Evolutionary conservation across 2,329 filamentous ascomycete species (phyloP), one percentile per base, ranked within the genome.

Genomic region (Penicillium sp.): DNA sequence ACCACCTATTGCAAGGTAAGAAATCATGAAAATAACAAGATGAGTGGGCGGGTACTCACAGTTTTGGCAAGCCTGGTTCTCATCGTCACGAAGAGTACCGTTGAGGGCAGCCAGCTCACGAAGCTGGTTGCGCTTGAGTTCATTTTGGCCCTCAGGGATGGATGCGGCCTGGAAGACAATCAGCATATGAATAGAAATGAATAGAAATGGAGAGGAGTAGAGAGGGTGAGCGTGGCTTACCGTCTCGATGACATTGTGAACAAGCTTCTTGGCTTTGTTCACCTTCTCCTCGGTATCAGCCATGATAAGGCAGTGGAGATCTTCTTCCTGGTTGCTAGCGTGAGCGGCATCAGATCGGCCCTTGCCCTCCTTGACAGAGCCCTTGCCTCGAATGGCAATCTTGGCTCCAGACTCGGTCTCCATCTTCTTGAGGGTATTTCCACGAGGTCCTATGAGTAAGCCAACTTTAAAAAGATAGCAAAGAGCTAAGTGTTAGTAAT

Each of bases 351-450:
- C 95, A 82, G 95, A 98, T 70, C 95, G 93, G 70, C 95, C 95
- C 80, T 99, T 99, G 83, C 95, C 95, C 86, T 99, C 95, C 81
- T 99, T 99, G 78, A 99, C 95, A 73, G 95, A 99, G 77, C 95
- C 95, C 82, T 99, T 99, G 83, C 95, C 95, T 81, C 95, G 94
- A 76, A 99, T 99, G 70, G 95, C 95, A 83, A 99, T 99, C 81
- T 99, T 99, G 78, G 95, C 95, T 66, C 89, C 89, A 59, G 95
- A 99, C 81, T 99, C 93, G 75, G 89, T 87, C 79, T 99, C 95
- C 95, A 99, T 99, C 80, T 97, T 99, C 84, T 99, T 99, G 76
- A 99, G 83, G 70, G 95, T 99, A 79, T 99, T 99, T 82, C 95
- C 95, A 94, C 95, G 95, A 81, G 95, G 95, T 81, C 95, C 95